Evolutionary conservation across 176 grass and related monocot species (phyloP).

Genomic region (Oryza rufipogon): DNA sequence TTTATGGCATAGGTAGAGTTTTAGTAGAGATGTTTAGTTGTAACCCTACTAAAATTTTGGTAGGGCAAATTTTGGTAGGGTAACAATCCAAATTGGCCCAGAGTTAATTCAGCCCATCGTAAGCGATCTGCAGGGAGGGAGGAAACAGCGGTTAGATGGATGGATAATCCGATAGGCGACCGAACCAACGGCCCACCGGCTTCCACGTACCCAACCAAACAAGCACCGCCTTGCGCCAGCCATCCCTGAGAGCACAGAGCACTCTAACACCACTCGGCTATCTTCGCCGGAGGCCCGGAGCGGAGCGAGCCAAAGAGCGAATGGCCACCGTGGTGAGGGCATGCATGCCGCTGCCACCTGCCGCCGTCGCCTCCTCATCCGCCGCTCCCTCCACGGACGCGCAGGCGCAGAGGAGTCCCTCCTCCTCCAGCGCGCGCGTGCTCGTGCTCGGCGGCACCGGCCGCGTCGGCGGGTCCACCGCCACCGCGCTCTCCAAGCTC

Average conservation of each 20-base stretch:
- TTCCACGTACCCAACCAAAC: background rate
- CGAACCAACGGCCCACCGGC: background rate
- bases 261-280: background rate
- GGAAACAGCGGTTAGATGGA: too few species aligned
- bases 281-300: background rate
- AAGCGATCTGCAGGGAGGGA: too few species aligned
- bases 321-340: conserved; percentile 49
- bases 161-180: too few species aligned
- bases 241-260: too few species aligned
- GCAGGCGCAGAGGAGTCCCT: background rate
- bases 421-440: conserved; percentile 49
- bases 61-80: too few species aligned
- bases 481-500: conserved; percentile 75
- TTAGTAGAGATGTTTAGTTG: too few species aligned
- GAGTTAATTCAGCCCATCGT: too few species aligned
- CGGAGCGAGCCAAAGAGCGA: background rate
- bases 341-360: conserved; percentile 46
- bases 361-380: conserved; percentile 27
- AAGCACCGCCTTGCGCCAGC: too few species aligned
- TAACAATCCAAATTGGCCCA: too few species aligned
- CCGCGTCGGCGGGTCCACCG: conserved; percentile 86
- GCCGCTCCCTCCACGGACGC: conserved; percentile 17
- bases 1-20: too few species aligned
- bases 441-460: conserved; percentile 83
- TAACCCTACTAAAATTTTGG: too few species aligned